Percentiles rank a stretch among this genome's conserved stretches.
Evolutionary conservation across 495 filamentous ascomycete species (phyloP).

Genomic region (Ramalina intermedia): DNA sequence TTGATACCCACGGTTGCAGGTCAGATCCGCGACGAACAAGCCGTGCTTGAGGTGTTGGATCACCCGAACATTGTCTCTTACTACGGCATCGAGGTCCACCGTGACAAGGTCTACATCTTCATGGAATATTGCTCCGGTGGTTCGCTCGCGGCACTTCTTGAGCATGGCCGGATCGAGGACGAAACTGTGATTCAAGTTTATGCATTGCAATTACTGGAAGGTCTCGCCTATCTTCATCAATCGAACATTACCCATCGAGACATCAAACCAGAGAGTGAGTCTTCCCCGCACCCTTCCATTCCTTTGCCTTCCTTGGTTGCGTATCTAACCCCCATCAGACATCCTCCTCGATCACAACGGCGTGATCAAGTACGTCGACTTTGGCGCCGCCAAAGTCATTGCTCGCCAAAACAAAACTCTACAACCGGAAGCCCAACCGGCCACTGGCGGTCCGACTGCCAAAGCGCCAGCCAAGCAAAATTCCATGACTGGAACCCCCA

Average conservation of each 20-base stretch:
- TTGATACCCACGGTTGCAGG: slow-evolving; percentile 83
- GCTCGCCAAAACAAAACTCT: slow-evolving; percentile 85
- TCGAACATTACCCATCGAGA: slow-evolving; percentile 84
- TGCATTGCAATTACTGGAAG: slow-evolving; percentile 87
- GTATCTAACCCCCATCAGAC: slow-evolving; percentile 32
- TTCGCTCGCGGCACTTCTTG: slow-evolving; percentile 75
- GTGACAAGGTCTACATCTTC: slow-evolving; percentile 98
- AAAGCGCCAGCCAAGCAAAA: slow-evolving; percentile 51
- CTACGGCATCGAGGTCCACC: slow-evolving; percentile 93
- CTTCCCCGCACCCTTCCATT: neutral
- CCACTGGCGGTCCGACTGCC: slow-evolving; percentile 25
- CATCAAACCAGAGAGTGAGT: slow-evolving; percentile 93
- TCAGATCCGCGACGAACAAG: slow-evolving; percentile 95
- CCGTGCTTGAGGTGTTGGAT: slow-evolving; percentile 82
- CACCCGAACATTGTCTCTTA: slow-evolving; percentile 97
- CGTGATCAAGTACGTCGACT: slow-evolving; percentile 98
- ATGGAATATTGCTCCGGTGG: slow-evolving; percentile 98
- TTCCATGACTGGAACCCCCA: slow-evolving; percentile 93
- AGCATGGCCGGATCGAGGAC: slow-evolving; percentile 94
- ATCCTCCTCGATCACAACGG: slow-evolving; percentile 96
- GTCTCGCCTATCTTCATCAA: slow-evolving; percentile 87
- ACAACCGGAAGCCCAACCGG: slow-evolving; percentile 40
- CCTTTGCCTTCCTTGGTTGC: neutral
- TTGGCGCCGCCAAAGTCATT: slow-evolving; percentile 94
- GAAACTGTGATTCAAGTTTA: slow-evolving; percentile 98